Conservation (phyloP, 1,284 basidiomycete genomes). For the Inonotus obliquus region DNA sequence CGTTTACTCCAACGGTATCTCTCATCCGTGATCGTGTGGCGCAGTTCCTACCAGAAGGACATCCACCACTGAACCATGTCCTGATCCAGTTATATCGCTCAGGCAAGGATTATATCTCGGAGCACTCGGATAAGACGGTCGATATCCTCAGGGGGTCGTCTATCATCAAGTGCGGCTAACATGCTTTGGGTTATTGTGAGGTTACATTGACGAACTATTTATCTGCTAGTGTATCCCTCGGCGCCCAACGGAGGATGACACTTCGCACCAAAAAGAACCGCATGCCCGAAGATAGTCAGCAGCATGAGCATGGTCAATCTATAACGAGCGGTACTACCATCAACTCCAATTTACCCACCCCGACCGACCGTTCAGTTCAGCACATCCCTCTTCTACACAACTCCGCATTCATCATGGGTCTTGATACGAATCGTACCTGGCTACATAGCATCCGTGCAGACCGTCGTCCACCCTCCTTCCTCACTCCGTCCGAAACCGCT, state of each 20-base stretch:
- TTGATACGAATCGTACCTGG: slow-evolving; percentile 64
- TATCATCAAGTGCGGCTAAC: slow-evolving; percentile 55
- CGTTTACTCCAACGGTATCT: slow-evolving; percentile 62
- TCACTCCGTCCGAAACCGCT: slow-evolving; percentile 47
- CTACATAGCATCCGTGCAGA: slow-evolving; percentile 67
- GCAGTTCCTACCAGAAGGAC: slow-evolving; percentile 29
- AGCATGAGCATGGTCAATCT: slow-evolving; percentile 22
- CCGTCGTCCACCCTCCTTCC: slow-evolving; percentile 50
- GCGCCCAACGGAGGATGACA: slow-evolving; percentile 67
- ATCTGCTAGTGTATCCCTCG: slow-evolving; percentile 48
- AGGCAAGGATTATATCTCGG: slow-evolving; percentile 75
- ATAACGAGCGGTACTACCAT: no score
- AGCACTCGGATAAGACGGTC: slow-evolving; percentile 78
- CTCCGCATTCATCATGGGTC: slow-evolving; percentile 72
- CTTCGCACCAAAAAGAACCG: slow-evolving; percentile 56
- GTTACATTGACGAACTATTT: no score
- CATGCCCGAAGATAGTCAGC: slow-evolving; percentile 1
- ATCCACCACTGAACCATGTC: slow-evolving; percentile 70
- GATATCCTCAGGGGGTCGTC: slow-evolving; percentile 65
- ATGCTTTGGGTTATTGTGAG: no score
- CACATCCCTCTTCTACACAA: slow-evolving; percentile 69
- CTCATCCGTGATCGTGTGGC: slow-evolving; percentile 59
- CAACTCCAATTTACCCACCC: background rate
- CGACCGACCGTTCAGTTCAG: slow-evolving; percentile 38
- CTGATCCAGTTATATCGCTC: slow-evolving; percentile 72